Conservation (phyloP, 371 early-diverging fungal genomes). For the Umbelopsis sp. region DNA sequence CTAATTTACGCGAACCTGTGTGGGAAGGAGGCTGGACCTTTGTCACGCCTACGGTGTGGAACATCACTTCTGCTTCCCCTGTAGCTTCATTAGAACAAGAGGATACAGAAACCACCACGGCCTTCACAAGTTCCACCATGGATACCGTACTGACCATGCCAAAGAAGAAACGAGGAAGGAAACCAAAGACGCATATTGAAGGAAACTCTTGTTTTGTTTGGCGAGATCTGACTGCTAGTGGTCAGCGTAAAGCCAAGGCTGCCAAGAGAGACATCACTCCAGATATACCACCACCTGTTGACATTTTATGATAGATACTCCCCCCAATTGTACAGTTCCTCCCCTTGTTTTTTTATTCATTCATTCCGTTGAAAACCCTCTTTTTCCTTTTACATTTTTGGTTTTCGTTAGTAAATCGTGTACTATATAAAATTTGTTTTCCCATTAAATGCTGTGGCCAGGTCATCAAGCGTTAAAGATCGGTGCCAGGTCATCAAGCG, state of each 20-base stretch:
- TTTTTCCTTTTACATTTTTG: not conserved
- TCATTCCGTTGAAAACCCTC: not conserved
- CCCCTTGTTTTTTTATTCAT: no score
- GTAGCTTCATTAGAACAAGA: not conserved
- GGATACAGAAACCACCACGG: slow-evolving; percentile 31
- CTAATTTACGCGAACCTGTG: slow-evolving; percentile 30
- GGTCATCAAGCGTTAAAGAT: no score
- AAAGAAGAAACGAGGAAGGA: slow-evolving; percentile 50
- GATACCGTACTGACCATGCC: slow-evolving; percentile 45
- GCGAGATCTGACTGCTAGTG: slow-evolving; percentile 30
- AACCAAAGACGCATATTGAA: slow-evolving; percentile 50
- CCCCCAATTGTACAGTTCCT: no score
- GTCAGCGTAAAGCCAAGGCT: slow-evolving; percentile 16
- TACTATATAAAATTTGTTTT: no score
- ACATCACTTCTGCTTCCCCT: slow-evolving; percentile 30
- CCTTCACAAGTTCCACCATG: slow-evolving; percentile 47
- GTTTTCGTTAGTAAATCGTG: not conserved
- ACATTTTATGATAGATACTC: no score
- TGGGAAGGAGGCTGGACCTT: slow-evolving; percentile 50
- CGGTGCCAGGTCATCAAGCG: no score
- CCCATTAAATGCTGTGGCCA: no score
- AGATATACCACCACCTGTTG: not conserved
- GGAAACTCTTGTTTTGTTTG: slow-evolving; percentile 58
- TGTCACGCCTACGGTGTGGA: slow-evolving; percentile 52
- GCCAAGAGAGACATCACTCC: not conserved